A percentile compares a stretch with the other conserved stretches of the same genome.
phyloP scores from a whole-genome alignment of 2,329 filamentous ascomycete genomes.

The Lachnellula occidentalis region DNA sequence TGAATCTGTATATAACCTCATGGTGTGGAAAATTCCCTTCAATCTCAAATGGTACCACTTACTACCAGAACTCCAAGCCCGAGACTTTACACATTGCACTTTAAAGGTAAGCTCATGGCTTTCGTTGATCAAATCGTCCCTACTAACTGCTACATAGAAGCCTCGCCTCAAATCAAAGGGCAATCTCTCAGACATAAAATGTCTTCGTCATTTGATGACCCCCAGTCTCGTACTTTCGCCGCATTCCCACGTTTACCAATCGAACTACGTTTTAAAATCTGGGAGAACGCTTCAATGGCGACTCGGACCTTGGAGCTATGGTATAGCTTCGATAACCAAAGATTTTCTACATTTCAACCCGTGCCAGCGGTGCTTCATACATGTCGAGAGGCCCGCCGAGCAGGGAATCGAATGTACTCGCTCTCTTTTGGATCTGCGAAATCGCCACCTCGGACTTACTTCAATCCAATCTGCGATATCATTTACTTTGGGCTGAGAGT shows the following conservation, averaged over 20 bases:
- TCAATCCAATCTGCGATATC: slow-evolving; percentile 8
- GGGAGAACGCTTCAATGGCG: slow-evolving; percentile 37
- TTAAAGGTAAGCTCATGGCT: too few species aligned
- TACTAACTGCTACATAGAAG: too few species aligned
- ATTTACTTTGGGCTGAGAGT: slow-evolving; percentile 8
- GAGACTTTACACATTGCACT: too few species aligned
- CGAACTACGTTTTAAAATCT: slow-evolving; percentile 34
- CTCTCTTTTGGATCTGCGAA: slow-evolving; percentile 9
- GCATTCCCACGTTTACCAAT: slow-evolving; percentile 12
- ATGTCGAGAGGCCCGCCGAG: slow-evolving; percentile 5
- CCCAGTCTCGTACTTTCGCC: slow-evolving; percentile 1
- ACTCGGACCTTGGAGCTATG: slow-evolving; percentile 36
- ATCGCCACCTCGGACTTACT: slow-evolving; percentile 6
- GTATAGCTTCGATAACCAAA: neutral
- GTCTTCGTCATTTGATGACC: neutral
- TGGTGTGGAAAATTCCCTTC: too few species aligned
- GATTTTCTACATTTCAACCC: slow-evolving; percentile 2
- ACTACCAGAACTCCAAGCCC: too few species aligned
- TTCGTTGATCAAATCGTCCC: too few species aligned
- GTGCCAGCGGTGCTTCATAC: slow-evolving; percentile 6
- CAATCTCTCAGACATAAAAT: neutral
- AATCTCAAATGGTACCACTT: too few species aligned
- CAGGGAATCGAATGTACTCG: slow-evolving; percentile 2
- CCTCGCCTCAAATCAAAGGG: too few species aligned
- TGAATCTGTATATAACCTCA: too few species aligned